Conservation (phyloP, 495 filamentous ascomycete genomes). For the Bathelium albidoporum region DNA sequence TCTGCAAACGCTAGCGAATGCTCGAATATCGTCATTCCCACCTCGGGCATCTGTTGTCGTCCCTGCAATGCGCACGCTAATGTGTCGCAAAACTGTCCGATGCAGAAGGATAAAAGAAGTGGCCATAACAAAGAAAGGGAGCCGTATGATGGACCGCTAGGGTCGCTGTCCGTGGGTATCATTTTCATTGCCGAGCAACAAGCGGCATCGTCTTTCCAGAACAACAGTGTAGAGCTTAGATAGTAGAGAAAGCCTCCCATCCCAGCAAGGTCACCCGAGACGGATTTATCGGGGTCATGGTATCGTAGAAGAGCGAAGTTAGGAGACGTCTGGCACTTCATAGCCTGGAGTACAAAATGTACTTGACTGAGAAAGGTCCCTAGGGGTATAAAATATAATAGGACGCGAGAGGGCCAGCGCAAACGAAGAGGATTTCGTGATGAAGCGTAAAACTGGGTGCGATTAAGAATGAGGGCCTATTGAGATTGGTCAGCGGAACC, state of each 20-base stretch:
- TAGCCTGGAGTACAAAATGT: constrained; percentile 60
- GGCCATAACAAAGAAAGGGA: constrained; percentile 83
- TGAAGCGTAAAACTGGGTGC: constrained; percentile 86
- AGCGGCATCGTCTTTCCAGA: constrained; percentile 55
- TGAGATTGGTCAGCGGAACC: constrained; percentile 12
- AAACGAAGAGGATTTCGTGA: constrained; percentile 66
- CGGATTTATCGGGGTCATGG: constrained; percentile 53
- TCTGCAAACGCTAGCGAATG: constrained; percentile 95
- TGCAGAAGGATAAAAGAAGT: constrained; percentile 67
- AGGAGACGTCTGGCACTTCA: constrained; percentile 86
- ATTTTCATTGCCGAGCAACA: constrained; percentile 67
- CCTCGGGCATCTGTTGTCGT: constrained; percentile 66
- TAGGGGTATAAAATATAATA: constrained; percentile 67
- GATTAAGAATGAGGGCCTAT: constrained; percentile 77
- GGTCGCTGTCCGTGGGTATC: constrained; percentile 34
- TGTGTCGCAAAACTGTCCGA: constrained; percentile 82
- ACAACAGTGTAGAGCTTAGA: constrained; percentile 54
- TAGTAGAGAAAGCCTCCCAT: constrained; percentile 58
- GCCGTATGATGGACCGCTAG: constrained; percentile 41
- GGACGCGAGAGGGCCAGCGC: constrained; percentile 58
- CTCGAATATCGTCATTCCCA: constrained; percentile 93
- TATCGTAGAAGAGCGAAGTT: constrained; percentile 63
- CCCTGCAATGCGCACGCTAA: constrained; percentile 83
- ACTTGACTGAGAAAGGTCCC: constrained; percentile 61
- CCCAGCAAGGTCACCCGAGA: constrained; percentile 63